A percentile compares a stretch with the other conserved stretches of the same genome.
These are phyloP conservation scores for Sherardia arvensis DNA, from an alignment of 257 asterid species.

Conservation along the genomic window DNA sequence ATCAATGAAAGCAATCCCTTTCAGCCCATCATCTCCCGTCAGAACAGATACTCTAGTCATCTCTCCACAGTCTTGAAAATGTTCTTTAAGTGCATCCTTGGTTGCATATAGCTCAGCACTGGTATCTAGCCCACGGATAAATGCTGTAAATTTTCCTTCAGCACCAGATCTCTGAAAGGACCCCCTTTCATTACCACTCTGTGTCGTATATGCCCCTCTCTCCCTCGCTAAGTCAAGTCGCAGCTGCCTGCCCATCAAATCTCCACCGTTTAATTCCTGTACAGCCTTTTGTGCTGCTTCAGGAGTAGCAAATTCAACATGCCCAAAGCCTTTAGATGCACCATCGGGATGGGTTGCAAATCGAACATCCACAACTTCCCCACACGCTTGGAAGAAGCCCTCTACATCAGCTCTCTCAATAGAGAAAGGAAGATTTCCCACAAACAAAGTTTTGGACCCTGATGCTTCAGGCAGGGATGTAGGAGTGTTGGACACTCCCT, in stretches of 20 bases:
- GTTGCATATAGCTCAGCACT: constrained; percentile 26
- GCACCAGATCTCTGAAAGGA: constrained; percentile 37
- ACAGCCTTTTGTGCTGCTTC: constrained; percentile 74
- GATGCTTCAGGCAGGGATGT: constrained; percentile 27
- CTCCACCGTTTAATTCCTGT: constrained; percentile 51
- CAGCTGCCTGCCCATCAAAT: constrained; percentile 53
- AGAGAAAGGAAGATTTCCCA: constrained; percentile 66
- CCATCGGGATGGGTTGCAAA: constrained; percentile 45
- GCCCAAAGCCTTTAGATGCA: constrained; percentile 75
- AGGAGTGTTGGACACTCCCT: constrained; percentile 54
- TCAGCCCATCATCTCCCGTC: constrained; percentile 45
- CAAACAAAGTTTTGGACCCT: constrained; percentile 55
- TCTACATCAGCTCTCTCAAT: constrained; percentile 45
- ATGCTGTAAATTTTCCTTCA: constrained; percentile 42
- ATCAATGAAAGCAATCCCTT: constrained; percentile 68
- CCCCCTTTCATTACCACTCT: constrained; percentile 28
- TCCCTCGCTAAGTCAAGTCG: constrained; percentile 56
- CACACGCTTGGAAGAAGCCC: constrained; percentile 62
- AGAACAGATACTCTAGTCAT: constrained; percentile 55
- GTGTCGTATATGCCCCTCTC: constrained; percentile 50
- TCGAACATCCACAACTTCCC: constrained; percentile 61
- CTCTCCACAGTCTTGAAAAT: constrained; percentile 72
- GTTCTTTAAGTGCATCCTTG: constrained; percentile 49
- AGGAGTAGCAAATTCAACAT: constrained; percentile 65
- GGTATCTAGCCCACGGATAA: constrained; percentile 60